Evolutionary conservation across 352 stramenopile species (phyloP).

Genomic region (Phytophthora pinifolia): DNA sequence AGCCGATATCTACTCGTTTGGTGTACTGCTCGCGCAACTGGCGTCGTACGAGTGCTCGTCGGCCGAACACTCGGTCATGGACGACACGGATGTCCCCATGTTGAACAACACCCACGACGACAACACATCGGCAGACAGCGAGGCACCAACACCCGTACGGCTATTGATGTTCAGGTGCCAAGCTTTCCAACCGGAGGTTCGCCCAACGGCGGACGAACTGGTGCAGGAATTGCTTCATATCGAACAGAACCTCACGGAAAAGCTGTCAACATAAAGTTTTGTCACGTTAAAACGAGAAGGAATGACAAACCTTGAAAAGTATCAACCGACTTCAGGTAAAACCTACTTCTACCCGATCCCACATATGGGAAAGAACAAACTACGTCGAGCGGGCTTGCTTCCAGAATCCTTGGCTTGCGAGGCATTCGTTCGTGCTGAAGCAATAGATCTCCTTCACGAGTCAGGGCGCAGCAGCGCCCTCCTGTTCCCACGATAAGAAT

Average conservation of each 20-base stretch:
- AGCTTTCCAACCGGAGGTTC: conserved; percentile 45
- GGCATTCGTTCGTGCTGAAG: too few relatives aligned
- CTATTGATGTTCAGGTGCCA: conserved; percentile 45
- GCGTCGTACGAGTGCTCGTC: conserved; percentile 42
- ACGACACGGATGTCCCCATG: conserved; percentile 45
- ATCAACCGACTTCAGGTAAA: too few relatives aligned
- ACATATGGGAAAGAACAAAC: too few relatives aligned
- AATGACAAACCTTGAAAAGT: too few relatives aligned
- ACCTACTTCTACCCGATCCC: too few relatives aligned
- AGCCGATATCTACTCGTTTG: conserved; percentile 50
- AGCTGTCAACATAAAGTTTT: conserved; percentile 8
- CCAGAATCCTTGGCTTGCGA: too few relatives aligned
- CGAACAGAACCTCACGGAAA: conserved; percentile 27
- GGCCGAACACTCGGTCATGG: conserved; percentile 35
- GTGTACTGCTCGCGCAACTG: conserved; percentile 39
- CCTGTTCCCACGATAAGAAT: too few relatives aligned
- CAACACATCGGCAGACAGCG: conserved; percentile 12
- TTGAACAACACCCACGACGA: conserved; percentile 30
- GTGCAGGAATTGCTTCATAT: conserved; percentile 35
- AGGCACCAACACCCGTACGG: conserved; percentile 32
- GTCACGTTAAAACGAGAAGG: too few relatives aligned
- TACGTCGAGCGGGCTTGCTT: too few relatives aligned
- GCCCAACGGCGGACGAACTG: conserved; percentile 36
- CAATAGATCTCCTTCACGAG: too few relatives aligned
- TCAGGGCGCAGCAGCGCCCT: too few relatives aligned